These are phyloP conservation scores for Lathyrus aphaca DNA, from an alignment of 306 rosid genomes.

Conservation along the genomic window DNA sequence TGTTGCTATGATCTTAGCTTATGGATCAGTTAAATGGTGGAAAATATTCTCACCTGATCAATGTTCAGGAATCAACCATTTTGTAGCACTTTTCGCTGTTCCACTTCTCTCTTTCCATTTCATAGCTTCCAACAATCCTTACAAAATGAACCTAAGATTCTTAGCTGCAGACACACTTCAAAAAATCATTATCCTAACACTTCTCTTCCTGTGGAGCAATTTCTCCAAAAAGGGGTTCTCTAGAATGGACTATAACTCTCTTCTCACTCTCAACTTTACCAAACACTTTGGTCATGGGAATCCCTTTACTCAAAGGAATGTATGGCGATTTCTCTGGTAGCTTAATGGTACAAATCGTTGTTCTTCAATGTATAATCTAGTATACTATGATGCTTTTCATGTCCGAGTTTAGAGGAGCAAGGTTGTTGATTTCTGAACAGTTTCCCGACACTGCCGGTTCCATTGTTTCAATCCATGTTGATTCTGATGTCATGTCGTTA, in stretches of 20 bases:
- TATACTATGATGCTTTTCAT: too few relatives aligned
- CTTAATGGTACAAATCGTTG: too few relatives aligned
- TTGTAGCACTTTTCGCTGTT: slow-evolving; percentile 92
- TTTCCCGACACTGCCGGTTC: too few relatives aligned
- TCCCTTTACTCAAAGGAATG: slow-evolving; percentile 87
- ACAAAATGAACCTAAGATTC: slow-evolving; percentile 78
- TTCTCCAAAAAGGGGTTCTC: slow-evolving; percentile 66
- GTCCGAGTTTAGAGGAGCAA: too few relatives aligned
- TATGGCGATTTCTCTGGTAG: slow-evolving; percentile 85
- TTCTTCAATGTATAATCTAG: too few relatives aligned
- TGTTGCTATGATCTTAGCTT: too few relatives aligned
- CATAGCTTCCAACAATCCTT: slow-evolving; percentile 82
- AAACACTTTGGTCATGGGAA: slow-evolving; percentile 91
- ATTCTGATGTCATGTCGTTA: too few relatives aligned
- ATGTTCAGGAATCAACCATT: slow-evolving; percentile 92
- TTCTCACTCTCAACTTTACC: slow-evolving; percentile 87
- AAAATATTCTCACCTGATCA: too few relatives aligned
- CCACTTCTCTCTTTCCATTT: slow-evolving; percentile 92
- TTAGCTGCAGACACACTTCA: slow-evolving; percentile 87
- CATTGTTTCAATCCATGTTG: too few relatives aligned
- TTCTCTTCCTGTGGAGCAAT: slow-evolving; percentile 58
- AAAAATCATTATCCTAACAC: slow-evolving; percentile 59
- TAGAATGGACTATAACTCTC: slow-evolving; percentile 87
- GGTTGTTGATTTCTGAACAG: too few relatives aligned
- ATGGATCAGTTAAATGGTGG: too few relatives aligned